Conservation (phyloP, 257 asterid species). For the Penstemon newberryi region DNA sequence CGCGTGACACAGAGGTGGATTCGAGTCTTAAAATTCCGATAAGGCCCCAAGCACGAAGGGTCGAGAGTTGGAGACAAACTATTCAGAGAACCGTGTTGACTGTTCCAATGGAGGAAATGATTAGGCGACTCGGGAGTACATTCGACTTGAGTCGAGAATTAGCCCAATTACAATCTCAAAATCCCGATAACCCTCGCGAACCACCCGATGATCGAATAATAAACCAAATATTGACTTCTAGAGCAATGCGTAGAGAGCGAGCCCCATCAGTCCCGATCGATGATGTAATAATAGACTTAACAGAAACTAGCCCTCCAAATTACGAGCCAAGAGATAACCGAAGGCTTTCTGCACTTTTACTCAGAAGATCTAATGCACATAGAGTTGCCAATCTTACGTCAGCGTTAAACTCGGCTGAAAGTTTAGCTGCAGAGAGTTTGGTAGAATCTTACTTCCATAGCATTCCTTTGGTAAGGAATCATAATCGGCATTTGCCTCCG, state of each 20-base stretch:
- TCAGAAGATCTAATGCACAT: constrained; percentile 63
- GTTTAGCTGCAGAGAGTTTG: constrained; percentile 54
- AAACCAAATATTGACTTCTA: constrained; percentile 60
- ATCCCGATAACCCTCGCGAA: constrained; percentile 40
- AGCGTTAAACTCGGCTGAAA: constrained; percentile 53
- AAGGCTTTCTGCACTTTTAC: constrained; percentile 55
- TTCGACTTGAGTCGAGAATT: constrained; percentile 54
- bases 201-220: constrained; percentile 48
- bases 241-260: constrained; percentile 79
- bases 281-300: constrained; percentile 57
- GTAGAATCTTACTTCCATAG: constrained; percentile 63
- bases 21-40: constrained; percentile 53
- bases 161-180: constrained; percentile 48
- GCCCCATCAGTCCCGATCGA: constrained; percentile 43
- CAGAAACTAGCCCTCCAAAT: constrained; percentile 53
- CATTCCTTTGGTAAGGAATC: constrained; percentile 48
- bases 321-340: constrained; percentile 49
- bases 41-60: constrained; percentile 68
- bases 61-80: constrained; percentile 85
- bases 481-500: constrained; percentile 36
- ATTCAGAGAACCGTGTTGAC: constrained; percentile 66
- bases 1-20: constrained; percentile 47
- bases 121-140: constrained; percentile 67
- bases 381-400: constrained; percentile 60
- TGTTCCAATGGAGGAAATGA: constrained; percentile 88